A percentile compares a stretch with the other conserved stretches of the same genome.
Evolutionary conservation across 192 early-diverging fungal species (phyloP).

Genomic region (Dispira simplex): DNA sequence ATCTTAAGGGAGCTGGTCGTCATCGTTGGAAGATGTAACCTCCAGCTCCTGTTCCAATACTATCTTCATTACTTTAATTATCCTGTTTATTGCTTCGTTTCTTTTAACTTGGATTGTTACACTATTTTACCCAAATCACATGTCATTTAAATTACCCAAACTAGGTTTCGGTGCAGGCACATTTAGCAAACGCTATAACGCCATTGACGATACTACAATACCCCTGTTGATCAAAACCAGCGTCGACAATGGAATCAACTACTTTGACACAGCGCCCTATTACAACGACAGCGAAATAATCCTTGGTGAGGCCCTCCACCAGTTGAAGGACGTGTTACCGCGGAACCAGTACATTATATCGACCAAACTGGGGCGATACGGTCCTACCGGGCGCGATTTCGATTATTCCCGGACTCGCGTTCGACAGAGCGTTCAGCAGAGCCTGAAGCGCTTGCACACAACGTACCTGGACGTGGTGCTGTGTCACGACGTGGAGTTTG

Average conservation of each 20-base stretch:
- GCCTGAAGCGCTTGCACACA: conserved; percentile 38
- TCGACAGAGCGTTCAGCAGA: conserved; percentile 33
- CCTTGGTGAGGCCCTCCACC: conserved; percentile 39
- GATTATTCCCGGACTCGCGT: conserved; percentile 41
- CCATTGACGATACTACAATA: conserved; percentile 25
- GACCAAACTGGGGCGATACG: conserved; percentile 66
- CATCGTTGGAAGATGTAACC: no score
- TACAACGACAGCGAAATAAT: conserved; percentile 50
- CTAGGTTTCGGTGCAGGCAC: conserved; percentile 34
- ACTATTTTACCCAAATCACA: background rate
- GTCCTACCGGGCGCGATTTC: conserved; percentile 36
- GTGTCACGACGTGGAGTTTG: conserved; percentile 71
- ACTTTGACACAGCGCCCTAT: conserved; percentile 59
- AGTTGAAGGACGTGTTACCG: conserved; percentile 32
- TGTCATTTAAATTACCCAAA: conserved; percentile 18
- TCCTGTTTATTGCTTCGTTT: background rate
- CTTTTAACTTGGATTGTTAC: background rate
- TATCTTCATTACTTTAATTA: background rate
- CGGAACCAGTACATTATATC: conserved; percentile 47
- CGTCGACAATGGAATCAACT: conserved; percentile 38
- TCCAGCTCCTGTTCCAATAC: no score
- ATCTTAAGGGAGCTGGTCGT: no score
- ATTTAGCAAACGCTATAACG: conserved; percentile 32
- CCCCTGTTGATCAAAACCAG: conserved; percentile 30
- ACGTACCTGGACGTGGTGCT: conserved; percentile 54